Conservation (phyloP, 1,284 basidiomycete species). For the Nidula niveotomentosa region DNA sequence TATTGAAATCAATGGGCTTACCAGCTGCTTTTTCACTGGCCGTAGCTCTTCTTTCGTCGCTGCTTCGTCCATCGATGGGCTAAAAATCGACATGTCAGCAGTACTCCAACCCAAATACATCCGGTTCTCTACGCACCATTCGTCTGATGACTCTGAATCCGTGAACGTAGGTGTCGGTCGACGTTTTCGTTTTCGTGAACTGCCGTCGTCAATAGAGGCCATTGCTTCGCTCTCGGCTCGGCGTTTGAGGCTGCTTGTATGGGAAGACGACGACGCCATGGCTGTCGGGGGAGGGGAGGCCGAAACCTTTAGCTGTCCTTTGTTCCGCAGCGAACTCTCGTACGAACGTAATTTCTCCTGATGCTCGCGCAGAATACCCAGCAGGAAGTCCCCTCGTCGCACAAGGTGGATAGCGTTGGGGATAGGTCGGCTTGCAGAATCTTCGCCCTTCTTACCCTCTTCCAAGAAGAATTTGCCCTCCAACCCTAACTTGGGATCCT, state of each 20-base stretch:
- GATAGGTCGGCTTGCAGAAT: conserved; percentile 78
- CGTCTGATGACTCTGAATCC: conserved; percentile 85
- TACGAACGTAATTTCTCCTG: conserved; percentile 89
- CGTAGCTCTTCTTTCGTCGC: conserved; percentile 95
- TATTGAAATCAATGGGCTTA: conserved; percentile 33
- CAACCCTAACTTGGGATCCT: conserved; percentile 83
- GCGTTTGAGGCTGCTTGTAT: conserved; percentile 58
- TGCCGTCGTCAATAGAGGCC: conserved; percentile 72
- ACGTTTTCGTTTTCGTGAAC: conserved; percentile 76
- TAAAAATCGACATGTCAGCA: conserved; percentile 22
- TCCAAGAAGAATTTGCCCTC: conserved; percentile 97
- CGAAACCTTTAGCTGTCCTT: conserved; percentile 65
- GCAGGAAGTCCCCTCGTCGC: conserved; percentile 93
- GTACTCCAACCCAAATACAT: too few species aligned
- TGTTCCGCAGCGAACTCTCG: conserved; percentile 69
- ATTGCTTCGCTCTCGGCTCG: conserved; percentile 82
- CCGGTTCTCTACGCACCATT: conserved; percentile 59
- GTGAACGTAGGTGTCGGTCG: conserved; percentile 91
- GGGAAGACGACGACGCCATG: conserved; percentile 63
- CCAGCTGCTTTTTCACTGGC: conserved; percentile 96
- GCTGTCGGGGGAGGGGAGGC: conserved; percentile 68
- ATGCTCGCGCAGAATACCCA: conserved; percentile 88
- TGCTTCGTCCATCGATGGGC: conserved; percentile 95
- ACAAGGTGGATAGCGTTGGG: conserved; percentile 98
- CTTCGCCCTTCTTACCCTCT: conserved; percentile 90